Percentiles rank a stretch among this genome's conserved stretches.
Evolutionary conservation across 2,329 filamentous ascomycete genomes (phyloP).

Genomic region (Ciborinia camelliae): DNA sequence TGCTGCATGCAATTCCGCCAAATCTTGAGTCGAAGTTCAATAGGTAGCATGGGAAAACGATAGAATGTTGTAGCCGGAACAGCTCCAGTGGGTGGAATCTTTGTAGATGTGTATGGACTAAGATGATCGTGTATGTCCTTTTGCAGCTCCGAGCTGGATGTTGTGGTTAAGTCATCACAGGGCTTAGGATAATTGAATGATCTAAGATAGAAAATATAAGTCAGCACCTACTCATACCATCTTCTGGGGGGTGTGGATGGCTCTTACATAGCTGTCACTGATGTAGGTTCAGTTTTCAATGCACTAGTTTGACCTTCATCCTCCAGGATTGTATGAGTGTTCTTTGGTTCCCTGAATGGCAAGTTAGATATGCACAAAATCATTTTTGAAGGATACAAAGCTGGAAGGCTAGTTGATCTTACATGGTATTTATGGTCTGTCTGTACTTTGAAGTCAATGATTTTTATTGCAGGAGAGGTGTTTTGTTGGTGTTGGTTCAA

Average conservation of each 20-base stretch:
- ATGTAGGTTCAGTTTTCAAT: background rate
- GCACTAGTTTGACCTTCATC: background rate
- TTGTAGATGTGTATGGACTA: background rate
- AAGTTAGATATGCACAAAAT: background rate
- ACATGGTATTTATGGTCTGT: background rate
- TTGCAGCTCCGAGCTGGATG: background rate
- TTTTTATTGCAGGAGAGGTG: background rate
- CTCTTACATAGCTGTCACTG: background rate
- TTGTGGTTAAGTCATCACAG: background rate
- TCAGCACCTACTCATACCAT: background rate
- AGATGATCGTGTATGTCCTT: background rate
- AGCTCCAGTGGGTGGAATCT: background rate
- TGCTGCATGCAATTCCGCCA: background rate
- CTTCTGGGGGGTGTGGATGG: too few species aligned
- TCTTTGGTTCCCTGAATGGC: background rate
- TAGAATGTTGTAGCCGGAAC: background rate
- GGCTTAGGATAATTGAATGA: background rate
- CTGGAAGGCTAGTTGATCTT: background rate
- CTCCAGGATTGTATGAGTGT: too few species aligned
- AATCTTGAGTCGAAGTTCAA: background rate
- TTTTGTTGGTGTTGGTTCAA: too few species aligned
- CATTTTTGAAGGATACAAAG: background rate
- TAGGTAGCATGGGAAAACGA: background rate
- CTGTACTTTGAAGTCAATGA: background rate
- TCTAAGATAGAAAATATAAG: background rate